Percentiles rank a stretch among this genome's conserved stretches.
Evolutionary conservation across 2,329 filamentous ascomycete species (phyloP).

Genomic region (Aspergillus neotritici): DNA sequence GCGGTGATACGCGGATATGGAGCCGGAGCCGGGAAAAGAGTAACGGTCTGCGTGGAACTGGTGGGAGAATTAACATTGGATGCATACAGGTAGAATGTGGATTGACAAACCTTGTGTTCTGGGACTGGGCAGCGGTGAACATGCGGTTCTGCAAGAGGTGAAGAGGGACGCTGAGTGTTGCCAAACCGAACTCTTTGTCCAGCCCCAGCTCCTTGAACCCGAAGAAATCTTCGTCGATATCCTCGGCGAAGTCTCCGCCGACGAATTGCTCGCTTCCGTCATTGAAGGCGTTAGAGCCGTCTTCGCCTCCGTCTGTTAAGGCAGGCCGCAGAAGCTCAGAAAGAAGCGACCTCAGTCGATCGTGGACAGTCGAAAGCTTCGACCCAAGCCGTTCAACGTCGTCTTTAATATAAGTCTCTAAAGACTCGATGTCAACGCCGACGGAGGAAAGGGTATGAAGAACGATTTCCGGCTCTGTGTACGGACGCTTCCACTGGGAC

Average conservation of each 20-base stretch:
- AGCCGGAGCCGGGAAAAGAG: constrained; percentile 57
- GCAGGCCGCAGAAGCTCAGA: constrained; percentile 91
- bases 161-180: constrained; percentile 82
- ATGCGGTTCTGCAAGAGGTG: constrained; percentile 91
- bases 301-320: constrained; percentile 69
- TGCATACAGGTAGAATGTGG: background rate
- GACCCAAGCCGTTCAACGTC: constrained; percentile 80
- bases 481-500: constrained; percentile 58
- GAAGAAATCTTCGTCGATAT: constrained; percentile 98
- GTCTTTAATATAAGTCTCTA: constrained; percentile 86
- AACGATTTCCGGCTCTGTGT: constrained; percentile 77
- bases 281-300: constrained; percentile 86
- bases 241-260: constrained; percentile 93
- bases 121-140: constrained; percentile 74
- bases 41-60: constrained; percentile 46
- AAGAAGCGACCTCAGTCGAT: constrained; percentile 88
- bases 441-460: constrained; percentile 80
- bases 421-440: constrained; percentile 70
- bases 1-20: constrained; percentile 71
- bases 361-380: constrained; percentile 79
- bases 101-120: constrained; percentile 53
- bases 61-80: constrained; percentile 8
- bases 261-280: constrained; percentile 97
- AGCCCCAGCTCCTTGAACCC: constrained; percentile 93
- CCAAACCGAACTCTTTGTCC: constrained; percentile 81